These are phyloP conservation scores for Cystobasidium onofrii DNA, from an alignment of 768 basidiomycete genomes.

Conservation along the genomic window DNA sequence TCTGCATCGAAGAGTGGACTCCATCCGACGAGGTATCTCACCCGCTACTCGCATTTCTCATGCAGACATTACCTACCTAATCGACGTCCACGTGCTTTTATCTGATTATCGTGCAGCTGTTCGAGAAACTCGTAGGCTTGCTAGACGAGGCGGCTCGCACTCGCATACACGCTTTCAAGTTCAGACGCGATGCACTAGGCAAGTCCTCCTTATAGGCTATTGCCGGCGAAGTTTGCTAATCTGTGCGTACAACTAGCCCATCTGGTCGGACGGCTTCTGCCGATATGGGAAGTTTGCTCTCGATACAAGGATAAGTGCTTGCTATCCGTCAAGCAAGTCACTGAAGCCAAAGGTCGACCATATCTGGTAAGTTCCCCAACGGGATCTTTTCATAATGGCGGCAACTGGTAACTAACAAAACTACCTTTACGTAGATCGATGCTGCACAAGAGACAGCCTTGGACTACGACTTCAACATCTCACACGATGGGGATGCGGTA, in stretches of 20 bases:
- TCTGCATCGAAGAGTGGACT: conserved; percentile 8
- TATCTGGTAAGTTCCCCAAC: conserved; percentile 4
- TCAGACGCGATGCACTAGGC: conserved; percentile 8
- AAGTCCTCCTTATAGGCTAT: background rate
- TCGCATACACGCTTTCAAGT: background rate
- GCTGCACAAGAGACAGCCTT: background rate
- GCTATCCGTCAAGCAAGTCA: background rate
- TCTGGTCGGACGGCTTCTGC: conserved; percentile 5
- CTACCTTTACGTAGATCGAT: background rate
- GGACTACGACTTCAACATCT: conserved; percentile 30
- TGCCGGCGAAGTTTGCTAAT: too few species aligned
- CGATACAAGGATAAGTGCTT: background rate
- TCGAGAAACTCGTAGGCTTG: background rate
- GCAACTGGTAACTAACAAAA: background rate
- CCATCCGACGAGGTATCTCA: conserved; percentile 16
- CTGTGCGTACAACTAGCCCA: too few species aligned
- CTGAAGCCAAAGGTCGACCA: background rate
- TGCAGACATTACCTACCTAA: background rate
- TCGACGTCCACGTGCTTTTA: background rate
- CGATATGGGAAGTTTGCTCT: conserved; percentile 12
- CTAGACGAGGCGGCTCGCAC: background rate
- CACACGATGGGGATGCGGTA: conserved; percentile 12
- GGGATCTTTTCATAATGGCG: background rate
- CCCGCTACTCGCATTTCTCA: too few species aligned
- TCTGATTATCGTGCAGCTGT: background rate